Conservation (phyloP, 495 filamentous ascomycete genomes). For the Aspergillus wentii region DNA sequence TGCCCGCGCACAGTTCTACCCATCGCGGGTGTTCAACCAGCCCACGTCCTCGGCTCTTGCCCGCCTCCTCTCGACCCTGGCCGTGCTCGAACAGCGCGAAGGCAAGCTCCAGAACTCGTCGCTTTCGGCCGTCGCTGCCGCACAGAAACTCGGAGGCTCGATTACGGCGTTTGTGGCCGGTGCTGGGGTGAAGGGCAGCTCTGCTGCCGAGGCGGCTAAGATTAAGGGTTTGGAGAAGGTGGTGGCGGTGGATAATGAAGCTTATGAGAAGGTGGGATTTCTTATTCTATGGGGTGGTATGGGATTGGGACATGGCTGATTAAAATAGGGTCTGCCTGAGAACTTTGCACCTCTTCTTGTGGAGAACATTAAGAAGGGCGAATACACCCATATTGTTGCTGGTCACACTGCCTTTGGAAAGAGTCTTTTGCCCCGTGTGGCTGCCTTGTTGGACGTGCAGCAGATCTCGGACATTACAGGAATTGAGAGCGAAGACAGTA, state of each 20-base stretch:
- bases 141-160: constrained; percentile 76
- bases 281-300: neutral
- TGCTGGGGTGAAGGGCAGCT: constrained; percentile 62
- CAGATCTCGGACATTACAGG: constrained; percentile 87
- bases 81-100: constrained; percentile 88
- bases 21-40: constrained; percentile 24
- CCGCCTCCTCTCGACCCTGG: constrained; percentile 80
- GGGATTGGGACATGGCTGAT: constrained; percentile 1
- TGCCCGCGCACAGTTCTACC: constrained; percentile 37
- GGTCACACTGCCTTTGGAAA: constrained; percentile 97
- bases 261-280: constrained; percentile 77
- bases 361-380: constrained; percentile 92
- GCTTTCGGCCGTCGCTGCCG: constrained; percentile 80
- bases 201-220: constrained; percentile 85
- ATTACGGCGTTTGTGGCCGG: constrained; percentile 88
- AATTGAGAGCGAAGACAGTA: constrained; percentile 84
- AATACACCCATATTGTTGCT: constrained; percentile 84
- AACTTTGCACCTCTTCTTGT: constrained; percentile 90
- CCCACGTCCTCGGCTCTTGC: constrained; percentile 46
- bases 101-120: constrained; percentile 81
- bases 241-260: constrained; percentile 77
- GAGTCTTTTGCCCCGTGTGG: constrained; percentile 88
- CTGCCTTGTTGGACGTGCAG: constrained; percentile 88
- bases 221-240: constrained; percentile 88
- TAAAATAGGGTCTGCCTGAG: constrained; percentile 74